Evolutionary conservation across 176 grass and related monocot species (phyloP), one percentile per base, ranked within the genome.

Genomic region (Oryza punctata): DNA sequence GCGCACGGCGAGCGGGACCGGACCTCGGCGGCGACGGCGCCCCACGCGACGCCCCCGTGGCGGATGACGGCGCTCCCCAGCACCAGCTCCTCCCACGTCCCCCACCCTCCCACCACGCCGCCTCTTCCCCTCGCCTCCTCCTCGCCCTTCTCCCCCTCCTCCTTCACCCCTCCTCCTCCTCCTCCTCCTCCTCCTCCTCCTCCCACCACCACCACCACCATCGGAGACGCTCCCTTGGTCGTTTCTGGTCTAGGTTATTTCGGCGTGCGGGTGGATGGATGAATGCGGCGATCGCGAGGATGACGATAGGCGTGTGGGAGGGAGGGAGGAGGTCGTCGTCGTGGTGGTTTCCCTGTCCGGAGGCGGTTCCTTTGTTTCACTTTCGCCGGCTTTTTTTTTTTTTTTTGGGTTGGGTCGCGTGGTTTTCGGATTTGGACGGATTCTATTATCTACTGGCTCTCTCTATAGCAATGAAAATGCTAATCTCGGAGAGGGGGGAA

Each of bases 1-100:
- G 49, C 10, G 85, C 82, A 72, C 73, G 87, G 89, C 80, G 91
- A 90, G 78, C 89, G 89, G 63, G 85, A 57, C 13, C 84, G 91
- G 57, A 97, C 85, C 89, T 97, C 94, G 67, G 88, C 80, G 72
- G 94, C 87, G 68, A 97, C 92, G 80, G 87, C 79, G 68, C 30
- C 66, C 94, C 94, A 97, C 13, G 87, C 85, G 72, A 87, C 79
- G 80, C 23, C 67, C 61, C 89, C 94, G 59, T 97, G 94, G 63
- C 91, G 94, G 64, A 92, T 80, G 72, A 97, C 94, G 80, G 94
- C 94, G 82, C 91, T 77, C 14, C 91, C 94, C 67, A 97, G 89
- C 33, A 97, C 82, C 82, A 97, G 80, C 82, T 97, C 94, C 85
- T 97, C 94, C 94, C 94, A 97, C 64, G 94, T 88, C 52, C 94